A percentile compares a stretch with the other conserved stretches of the same genome.
Conservation (phyloP, 1,284 basidiomycete species). For the Golubevia sp. region DNA sequence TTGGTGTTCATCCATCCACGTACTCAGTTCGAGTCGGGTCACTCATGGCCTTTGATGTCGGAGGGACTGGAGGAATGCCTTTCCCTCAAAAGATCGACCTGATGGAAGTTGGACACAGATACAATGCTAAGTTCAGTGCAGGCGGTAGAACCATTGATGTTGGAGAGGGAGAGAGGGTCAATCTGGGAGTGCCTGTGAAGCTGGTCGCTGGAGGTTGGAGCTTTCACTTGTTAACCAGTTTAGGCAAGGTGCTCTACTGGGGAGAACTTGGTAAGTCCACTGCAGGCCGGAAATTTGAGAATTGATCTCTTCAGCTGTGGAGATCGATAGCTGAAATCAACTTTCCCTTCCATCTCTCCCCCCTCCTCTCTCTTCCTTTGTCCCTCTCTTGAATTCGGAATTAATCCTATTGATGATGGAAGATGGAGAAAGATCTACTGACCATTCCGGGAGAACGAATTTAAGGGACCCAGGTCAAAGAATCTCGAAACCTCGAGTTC, state of each 20-base stretch:
- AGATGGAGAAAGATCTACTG: too few relatives aligned
- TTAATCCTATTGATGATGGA: too few relatives aligned
- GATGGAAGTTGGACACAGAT: slow-evolving; percentile 1
- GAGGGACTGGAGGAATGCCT: slow-evolving; percentile 12
- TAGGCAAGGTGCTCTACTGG: slow-evolving; percentile 23
- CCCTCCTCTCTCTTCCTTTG: too few relatives aligned
- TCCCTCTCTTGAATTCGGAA: too few relatives aligned
- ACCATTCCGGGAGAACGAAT: slow-evolving; percentile 15
- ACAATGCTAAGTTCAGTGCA: slow-evolving; percentile 5
- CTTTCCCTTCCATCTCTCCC: too few relatives aligned
- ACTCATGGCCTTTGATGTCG: too few relatives aligned
- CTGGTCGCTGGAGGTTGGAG: slow-evolving; percentile 33
- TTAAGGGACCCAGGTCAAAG: slow-evolving; percentile 67
- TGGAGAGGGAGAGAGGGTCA: too few relatives aligned
- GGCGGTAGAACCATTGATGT: too few relatives aligned
- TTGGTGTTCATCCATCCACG: slow-evolving; percentile 8
- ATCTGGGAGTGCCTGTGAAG: slow-evolving; percentile 10
- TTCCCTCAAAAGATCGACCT: slow-evolving; percentile 17
- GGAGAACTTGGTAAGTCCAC: too few relatives aligned
- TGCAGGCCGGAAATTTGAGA: too few relatives aligned
- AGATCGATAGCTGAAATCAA: too few relatives aligned
- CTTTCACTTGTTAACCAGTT: slow-evolving; percentile 26
- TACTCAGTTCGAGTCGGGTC: not conserved
- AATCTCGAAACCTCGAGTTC: slow-evolving; percentile 64
- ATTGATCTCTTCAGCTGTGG: too few relatives aligned